Percentiles rank a stretch among this genome's conserved stretches.
phyloP scores from a whole-genome alignment of 2,329 filamentous ascomycete species.

The Lasiodiplodia hormozganensis region DNA sequence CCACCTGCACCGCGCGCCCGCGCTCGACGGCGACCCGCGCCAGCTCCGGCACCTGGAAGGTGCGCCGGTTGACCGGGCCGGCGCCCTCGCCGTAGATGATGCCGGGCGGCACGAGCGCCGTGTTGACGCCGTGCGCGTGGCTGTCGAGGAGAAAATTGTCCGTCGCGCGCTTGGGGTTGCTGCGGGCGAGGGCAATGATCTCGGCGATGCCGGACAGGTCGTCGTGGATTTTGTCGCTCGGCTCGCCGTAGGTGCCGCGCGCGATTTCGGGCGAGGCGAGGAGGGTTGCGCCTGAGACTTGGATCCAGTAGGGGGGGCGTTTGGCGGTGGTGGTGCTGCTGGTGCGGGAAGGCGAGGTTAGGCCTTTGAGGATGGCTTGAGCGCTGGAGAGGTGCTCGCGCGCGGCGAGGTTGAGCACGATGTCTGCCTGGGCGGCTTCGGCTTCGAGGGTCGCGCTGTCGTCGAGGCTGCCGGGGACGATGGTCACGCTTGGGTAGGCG shows the following conservation, averaged over 20 bases:
- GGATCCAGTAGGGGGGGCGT: slow-evolving; percentile 58
- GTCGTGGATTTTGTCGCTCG: slow-evolving; percentile 60
- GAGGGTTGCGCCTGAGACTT: slow-evolving; percentile 63
- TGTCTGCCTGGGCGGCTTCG: slow-evolving; percentile 8
- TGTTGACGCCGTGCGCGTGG: slow-evolving; percentile 25
- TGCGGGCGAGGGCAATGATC: slow-evolving; percentile 62
- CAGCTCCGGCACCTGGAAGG: slow-evolving; percentile 65
- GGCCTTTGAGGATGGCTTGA: slow-evolving; percentile 58
- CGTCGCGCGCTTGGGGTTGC: slow-evolving; percentile 68
- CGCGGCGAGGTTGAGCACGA: slow-evolving; percentile 41
- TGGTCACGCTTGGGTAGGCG: slow-evolving; percentile 3
- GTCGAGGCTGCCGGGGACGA: slow-evolving; percentile 9
- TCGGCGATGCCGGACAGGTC: slow-evolving; percentile 65
- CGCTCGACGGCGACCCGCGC: slow-evolving; percentile 57
- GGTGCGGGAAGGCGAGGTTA: slow-evolving; percentile 47
- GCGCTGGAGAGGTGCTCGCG: slow-evolving; percentile 39
- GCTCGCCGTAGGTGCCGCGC: slow-evolving; percentile 51
- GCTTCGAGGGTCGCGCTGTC: background rate
- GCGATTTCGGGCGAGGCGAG: slow-evolving; percentile 50
- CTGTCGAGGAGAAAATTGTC: slow-evolving; percentile 70
- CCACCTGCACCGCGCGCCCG: slow-evolving; percentile 61
- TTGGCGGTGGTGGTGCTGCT: background rate
- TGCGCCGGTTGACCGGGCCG: slow-evolving; percentile 61
- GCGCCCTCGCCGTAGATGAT: slow-evolving; percentile 62
- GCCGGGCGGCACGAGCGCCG: slow-evolving; percentile 66